Conservation (phyloP, 2,329 filamentous ascomycete species). For the Ilyonectria mors-panacis region DNA sequence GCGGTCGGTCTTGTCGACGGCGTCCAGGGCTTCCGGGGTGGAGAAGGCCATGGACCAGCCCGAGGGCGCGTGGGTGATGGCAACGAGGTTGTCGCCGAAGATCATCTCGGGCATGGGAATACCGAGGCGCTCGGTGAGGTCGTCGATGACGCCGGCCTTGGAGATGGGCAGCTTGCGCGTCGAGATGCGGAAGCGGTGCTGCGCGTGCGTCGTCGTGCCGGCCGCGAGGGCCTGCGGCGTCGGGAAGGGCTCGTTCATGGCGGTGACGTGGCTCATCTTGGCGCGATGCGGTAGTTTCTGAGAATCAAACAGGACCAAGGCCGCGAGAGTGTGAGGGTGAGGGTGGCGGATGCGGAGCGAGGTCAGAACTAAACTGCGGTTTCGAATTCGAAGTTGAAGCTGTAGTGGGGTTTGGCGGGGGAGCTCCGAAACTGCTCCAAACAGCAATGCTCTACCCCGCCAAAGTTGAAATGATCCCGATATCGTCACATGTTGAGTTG, state of each 20-base stretch:
- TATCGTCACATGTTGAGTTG: not conserved
- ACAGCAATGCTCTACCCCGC: not conserved
- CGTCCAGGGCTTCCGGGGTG: conserved; percentile 88
- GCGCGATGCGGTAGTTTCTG: not conserved
- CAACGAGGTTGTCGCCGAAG: conserved; percentile 93
- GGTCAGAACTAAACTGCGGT: not conserved
- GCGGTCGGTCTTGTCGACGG: conserved; percentile 92
- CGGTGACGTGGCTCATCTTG: conserved; percentile 58
- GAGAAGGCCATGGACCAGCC: conserved; percentile 87
- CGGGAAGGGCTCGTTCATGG: conserved; percentile 69
- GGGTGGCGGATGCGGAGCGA: not conserved
- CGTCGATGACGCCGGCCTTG: conserved; percentile 90
- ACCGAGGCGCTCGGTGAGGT: conserved; percentile 81
- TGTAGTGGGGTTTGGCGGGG: conserved; percentile 31
- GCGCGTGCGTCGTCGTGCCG: conserved; percentile 70
- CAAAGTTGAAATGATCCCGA: not conserved
- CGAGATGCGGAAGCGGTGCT: conserved; percentile 80
- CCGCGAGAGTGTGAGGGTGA: not conserved
- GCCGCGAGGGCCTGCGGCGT: conserved; percentile 63
- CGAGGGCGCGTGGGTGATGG: conserved; percentile 79
- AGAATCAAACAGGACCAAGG: not conserved
- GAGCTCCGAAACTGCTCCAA: conserved; percentile 19
- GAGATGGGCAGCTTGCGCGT: conserved; percentile 95
- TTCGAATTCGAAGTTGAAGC: conserved; percentile 26
- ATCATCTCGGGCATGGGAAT: conserved; percentile 99